Percentiles rank a stretch among this genome's conserved stretches.
Evolutionary conservation across 2,329 filamentous ascomycete species (phyloP).

Genomic region (Didymella segeticola): DNA sequence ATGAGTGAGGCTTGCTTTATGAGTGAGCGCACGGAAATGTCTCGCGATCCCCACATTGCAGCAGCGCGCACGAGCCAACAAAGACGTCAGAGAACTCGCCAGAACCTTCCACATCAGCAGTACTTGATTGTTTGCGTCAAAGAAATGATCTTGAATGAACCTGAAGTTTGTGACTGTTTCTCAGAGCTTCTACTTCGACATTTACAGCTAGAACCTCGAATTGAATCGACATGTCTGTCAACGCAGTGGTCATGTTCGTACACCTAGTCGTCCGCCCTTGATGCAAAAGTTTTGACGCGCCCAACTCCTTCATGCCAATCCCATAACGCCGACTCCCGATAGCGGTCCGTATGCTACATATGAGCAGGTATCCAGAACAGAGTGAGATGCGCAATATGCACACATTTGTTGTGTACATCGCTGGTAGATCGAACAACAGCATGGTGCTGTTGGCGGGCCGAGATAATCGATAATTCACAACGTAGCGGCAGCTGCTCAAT

Average conservation of each 20-base stretch:
- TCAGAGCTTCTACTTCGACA: slow-evolving; percentile 21
- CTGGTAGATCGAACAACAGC: slow-evolving; percentile 21
- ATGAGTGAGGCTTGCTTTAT: slow-evolving; percentile 37
- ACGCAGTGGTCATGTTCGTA: slow-evolving; percentile 28
- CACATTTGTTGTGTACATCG: slow-evolving; percentile 25
- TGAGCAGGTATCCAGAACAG: slow-evolving; percentile 39
- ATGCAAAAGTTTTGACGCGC: slow-evolving; percentile 38
- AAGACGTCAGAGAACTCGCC: slow-evolving; percentile 46
- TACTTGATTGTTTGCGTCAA: neutral
- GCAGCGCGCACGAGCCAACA: slow-evolving; percentile 24
- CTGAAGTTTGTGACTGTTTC: slow-evolving; percentile 20
- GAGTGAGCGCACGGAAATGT: slow-evolving; percentile 29
- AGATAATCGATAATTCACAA: slow-evolving; percentile 24
- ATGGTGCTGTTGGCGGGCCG: slow-evolving; percentile 22
- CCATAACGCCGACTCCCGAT: slow-evolving; percentile 41
- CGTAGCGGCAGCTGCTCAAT: slow-evolving; percentile 28
- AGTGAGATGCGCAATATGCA: slow-evolving; percentile 32
- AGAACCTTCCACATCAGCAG: slow-evolving; percentile 42
- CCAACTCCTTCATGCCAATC: slow-evolving; percentile 43
- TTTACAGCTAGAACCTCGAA: slow-evolving; percentile 29
- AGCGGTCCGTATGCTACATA: slow-evolving; percentile 47
- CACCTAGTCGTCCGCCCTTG: slow-evolving; percentile 33
- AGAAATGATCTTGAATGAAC: slow-evolving; percentile 1
- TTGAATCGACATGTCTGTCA: slow-evolving; percentile 31
- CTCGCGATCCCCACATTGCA: slow-evolving; percentile 37